phyloP scores from a whole-genome alignment of 164 flowering plant species.

The Magnolia kwangsiensis region DNA sequence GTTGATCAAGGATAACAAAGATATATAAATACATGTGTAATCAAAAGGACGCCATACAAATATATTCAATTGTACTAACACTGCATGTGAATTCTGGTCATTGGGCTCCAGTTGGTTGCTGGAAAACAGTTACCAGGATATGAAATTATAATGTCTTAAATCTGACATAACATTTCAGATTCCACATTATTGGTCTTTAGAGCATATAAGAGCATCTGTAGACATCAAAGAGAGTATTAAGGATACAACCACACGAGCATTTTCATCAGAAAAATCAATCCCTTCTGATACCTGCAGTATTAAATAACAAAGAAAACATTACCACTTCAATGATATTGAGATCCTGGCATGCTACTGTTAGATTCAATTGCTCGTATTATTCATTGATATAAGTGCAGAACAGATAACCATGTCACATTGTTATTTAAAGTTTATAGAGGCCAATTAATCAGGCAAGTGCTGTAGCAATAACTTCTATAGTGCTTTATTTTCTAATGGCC shows the following conservation, averaged over 20 bases:
- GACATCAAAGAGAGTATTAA: slow-evolving; percentile 22
- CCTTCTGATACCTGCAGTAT: slow-evolving; percentile 92
- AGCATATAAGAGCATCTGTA: not conserved
- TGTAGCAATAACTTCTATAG: too few relatives aligned
- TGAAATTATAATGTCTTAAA: not conserved
- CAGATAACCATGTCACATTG: not conserved
- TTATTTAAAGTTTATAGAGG: not conserved
- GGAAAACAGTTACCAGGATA: not conserved
- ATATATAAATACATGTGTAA: too few relatives aligned
- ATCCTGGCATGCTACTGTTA: not conserved
- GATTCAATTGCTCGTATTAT: not conserved
- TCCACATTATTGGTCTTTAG: not conserved
- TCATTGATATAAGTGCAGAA: not conserved
- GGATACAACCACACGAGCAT: slow-evolving; percentile 99
- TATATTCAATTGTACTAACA: not conserved
- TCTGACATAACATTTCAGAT: not conserved
- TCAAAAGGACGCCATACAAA: too few relatives aligned
- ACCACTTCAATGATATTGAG: not conserved
- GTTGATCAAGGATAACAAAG: slow-evolving; percentile 34
- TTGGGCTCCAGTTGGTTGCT: not conserved
- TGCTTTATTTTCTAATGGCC: too few relatives aligned
- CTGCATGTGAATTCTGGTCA: not conserved
- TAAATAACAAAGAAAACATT: slow-evolving; percentile 4
- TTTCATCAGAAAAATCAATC: slow-evolving; percentile 89
- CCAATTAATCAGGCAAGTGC: not conserved